Base-by-base conservation (phyloP, 768 basidiomycete genomes). In the Candolleomyces efflorescens region DNA sequence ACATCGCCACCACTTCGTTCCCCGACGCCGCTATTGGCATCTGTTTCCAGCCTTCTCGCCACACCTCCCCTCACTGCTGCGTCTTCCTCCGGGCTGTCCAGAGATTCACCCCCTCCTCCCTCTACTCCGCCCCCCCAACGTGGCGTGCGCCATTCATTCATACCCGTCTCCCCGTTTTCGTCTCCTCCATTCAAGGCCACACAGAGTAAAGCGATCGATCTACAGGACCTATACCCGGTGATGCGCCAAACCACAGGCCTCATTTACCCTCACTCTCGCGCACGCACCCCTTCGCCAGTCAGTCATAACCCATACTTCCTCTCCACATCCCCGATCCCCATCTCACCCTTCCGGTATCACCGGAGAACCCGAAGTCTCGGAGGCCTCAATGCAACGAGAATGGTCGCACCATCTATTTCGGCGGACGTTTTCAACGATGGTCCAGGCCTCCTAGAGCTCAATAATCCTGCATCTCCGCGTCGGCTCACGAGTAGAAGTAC, bases 341-440 rank as follows among this genome's bases (percentile, higher is more conserved):
- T 32, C 18, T 22, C 54, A 9, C 24, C 47, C 7, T 15, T 47
- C 17, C 10, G 23, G 5, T 9, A 41, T 15, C 41, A 46, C 23
- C 41, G 58, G 17, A 53, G 58, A 41, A 54, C 58, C 4, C 44
- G 39, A 38, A 59, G 58, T 48, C 27, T 59, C 7, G 58, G 58
- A 4, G 58, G 58, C 3, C 13, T 59, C 20, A 43, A 41, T 27
- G 52, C 32, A 9, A 46, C 23, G 22, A 52, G 53, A 36, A 45
- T 59, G 11, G 7, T 22, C 18, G 27, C 23, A n/a, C 11, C 38
- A n/a, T 36, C 51, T 3, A n/a, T n/a, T 10, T 11, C 36, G 12
- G 10, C 50, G 15, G 5, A 26, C 15, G 15, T 11, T 20, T 49
- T 38, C 7, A 18, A 43, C 43, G 10, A 38, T 32, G 24, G 32